Evolutionary conservation across 2,329 filamentous ascomycete genomes (phyloP).

Genomic region (Fusarium bactridioides): DNA sequence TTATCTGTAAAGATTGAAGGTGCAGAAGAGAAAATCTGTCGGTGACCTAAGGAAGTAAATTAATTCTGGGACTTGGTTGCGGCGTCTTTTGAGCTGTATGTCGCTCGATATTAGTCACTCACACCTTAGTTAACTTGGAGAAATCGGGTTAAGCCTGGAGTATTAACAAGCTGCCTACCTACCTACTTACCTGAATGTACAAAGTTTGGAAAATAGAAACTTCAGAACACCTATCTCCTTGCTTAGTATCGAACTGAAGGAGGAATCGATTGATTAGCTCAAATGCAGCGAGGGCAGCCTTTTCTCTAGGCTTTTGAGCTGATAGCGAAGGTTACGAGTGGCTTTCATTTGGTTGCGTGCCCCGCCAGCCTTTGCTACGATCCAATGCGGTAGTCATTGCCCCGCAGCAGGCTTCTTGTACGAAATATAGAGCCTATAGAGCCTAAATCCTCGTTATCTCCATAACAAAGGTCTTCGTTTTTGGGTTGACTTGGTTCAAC

Average conservation of each 20-base stretch:
- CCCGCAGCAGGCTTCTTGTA: conserved; percentile 7
- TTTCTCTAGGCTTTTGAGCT: conserved; percentile 1
- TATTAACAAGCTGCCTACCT: background rate
- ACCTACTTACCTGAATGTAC: background rate
- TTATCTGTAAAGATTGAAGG: background rate
- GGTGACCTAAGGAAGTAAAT: background rate
- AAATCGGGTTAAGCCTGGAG: background rate
- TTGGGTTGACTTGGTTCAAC: too few relatives aligned
- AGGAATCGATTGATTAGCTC: background rate
- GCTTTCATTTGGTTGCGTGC: conserved; percentile 22
- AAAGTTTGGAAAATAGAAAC: background rate
- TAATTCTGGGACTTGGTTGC: background rate
- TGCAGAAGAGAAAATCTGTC: background rate
- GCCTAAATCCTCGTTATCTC: too few relatives aligned
- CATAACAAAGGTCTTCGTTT: too few relatives aligned
- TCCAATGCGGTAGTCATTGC: background rate
- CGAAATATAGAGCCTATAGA: too few relatives aligned
- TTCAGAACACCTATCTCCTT: background rate
- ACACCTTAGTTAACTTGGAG: conserved; percentile 5
- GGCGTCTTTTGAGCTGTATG: conserved; percentile 10
- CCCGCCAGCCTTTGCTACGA: conserved; percentile 10
- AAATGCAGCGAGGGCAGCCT: background rate
- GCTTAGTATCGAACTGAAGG: background rate
- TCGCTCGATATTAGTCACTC: conserved; percentile 21
- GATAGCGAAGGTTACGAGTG: conserved; percentile 6